Percentiles rank a stretch among this genome's conserved stretches.
These are phyloP conservation scores for Lentinula aciculospora DNA, from an alignment of 768 basidiomycete genomes.

Conservation along the genomic window DNA sequence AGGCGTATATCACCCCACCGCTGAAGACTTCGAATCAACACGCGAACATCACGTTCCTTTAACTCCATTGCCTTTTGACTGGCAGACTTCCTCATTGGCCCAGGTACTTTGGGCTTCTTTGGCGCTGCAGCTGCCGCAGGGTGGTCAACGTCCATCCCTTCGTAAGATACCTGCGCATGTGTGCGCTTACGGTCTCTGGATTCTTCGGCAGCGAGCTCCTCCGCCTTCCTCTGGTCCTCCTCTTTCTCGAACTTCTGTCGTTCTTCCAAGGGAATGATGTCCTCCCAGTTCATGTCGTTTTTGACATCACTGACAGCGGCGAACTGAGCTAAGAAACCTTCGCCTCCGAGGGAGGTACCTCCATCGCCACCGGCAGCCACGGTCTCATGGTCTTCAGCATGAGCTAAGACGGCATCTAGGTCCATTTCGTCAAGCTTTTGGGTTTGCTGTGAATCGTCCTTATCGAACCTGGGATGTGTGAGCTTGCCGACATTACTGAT, in stretches of 20 bases:
- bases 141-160: conserved; percentile 90
- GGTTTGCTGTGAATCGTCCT: conserved; percentile 88
- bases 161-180: conserved; percentile 83
- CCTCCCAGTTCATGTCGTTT: conserved; percentile 99
- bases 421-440: conserved; percentile 99
- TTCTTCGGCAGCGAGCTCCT: conserved; percentile 66
- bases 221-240: conserved; percentile 67
- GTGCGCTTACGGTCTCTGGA: conserved; percentile 75
- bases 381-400: conserved; percentile 97
- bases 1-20: conserved; percentile 97
- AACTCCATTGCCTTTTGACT: conserved; percentile 94
- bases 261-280: conserved; percentile 94
- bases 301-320: conserved; percentile 97
- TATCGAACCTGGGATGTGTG: conserved; percentile 73
- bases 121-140: conserved; percentile 52
- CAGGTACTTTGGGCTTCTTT: conserved; percentile 71
- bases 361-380: conserved; percentile 75
- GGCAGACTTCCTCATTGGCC: conserved; percentile 80
- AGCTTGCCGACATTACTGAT: conserved; percentile 7
- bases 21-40: conserved; percentile 89
- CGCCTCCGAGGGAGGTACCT: conserved; percentile 93
- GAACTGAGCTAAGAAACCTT: conserved; percentile 92
- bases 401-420: conserved; percentile 94
- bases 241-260: conserved; percentile 81
- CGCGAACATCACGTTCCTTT: conserved; percentile 95